Evolutionary conservation across 2,329 filamentous ascomycete genomes (phyloP), one percentile per base, ranked within the genome.

Genomic region (Nemania serpens): DNA sequence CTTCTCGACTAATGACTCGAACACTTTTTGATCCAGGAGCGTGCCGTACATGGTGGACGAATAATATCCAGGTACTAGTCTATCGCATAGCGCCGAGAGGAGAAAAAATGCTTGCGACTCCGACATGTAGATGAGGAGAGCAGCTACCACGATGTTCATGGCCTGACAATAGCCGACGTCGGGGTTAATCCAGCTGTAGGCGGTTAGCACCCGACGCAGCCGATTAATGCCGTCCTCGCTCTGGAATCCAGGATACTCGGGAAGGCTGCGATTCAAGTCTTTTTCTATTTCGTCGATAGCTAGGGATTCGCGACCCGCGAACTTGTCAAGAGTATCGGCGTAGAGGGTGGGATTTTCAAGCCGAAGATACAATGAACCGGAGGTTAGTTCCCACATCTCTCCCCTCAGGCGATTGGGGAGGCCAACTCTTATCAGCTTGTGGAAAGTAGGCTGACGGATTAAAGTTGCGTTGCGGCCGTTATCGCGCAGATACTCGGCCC

Each of bases 271-370:
- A 76, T 99, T 99, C 51, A 99, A 79, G 73, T 99, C 95, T 76
- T 99, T 99, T 74, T 99, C 95, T 66, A 99, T 99, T 81, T 99
- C 95, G 74, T 99, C 95, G 69, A 98, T 98, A 46, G 95, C 95
- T 62, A 99, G 83, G 11, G 94, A 98, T 67, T 96, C 91, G 72
- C 89, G 86, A 7, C 95, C 95, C 6, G 89, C 86, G 69, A 89
- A 93, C 72, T 95, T 94, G 53, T 85, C 81, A 46, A 99, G 79
- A 0, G 93, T 98, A 59, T 99, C 91, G 46, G 84, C 79, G 71
- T 94, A 99, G 5, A 94, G 79, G 11, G 86, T 90, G 1, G 95
- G 95, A 60, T 90, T 91, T 71, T 97, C 90, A 13, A 99, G 82
- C 29, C 94, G 88, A 60, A 96, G 81, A 74, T 93, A 97, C 64